phyloP scores from a whole-genome alignment of 305 asterid species.

The Fraxinus platypoda region DNA sequence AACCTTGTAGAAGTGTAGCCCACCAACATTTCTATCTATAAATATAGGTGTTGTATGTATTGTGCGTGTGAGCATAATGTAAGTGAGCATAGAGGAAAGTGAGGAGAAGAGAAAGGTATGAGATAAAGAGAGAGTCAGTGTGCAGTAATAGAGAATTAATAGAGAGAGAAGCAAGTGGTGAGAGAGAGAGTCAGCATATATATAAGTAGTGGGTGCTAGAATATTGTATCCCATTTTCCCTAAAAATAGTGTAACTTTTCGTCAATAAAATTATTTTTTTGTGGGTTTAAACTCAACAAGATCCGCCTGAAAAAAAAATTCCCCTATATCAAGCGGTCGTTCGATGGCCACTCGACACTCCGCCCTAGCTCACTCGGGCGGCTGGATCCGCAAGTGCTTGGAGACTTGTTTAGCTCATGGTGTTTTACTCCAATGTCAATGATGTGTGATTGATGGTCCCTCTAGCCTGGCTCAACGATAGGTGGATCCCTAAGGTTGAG shows the following conservation, averaged over 20 bases:
- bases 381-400: background rate
- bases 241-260: background rate
- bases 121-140: too few relatives aligned
- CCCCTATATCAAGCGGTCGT: too few relatives aligned
- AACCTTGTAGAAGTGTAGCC: too few relatives aligned
- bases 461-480: background rate
- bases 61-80: background rate
- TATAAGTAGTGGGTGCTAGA: background rate
- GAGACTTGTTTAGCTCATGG: background rate
- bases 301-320: too few relatives aligned
- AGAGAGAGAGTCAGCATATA: background rate
- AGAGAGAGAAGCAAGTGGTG: background rate
- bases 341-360: background rate
- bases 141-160: too few relatives aligned
- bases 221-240: background rate
- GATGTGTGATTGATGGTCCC: background rate
- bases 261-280: too few relatives aligned
- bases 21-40: too few relatives aligned
- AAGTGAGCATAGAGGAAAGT: background rate
- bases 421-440: background rate
- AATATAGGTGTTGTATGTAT: background rate
- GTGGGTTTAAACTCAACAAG: background rate
- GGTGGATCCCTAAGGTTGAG: background rate
- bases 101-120: background rate
- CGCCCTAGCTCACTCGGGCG: background rate